Evolutionary conservation across 2,329 filamentous ascomycete species (phyloP).

Genomic region (Penicillium sp.): DNA sequence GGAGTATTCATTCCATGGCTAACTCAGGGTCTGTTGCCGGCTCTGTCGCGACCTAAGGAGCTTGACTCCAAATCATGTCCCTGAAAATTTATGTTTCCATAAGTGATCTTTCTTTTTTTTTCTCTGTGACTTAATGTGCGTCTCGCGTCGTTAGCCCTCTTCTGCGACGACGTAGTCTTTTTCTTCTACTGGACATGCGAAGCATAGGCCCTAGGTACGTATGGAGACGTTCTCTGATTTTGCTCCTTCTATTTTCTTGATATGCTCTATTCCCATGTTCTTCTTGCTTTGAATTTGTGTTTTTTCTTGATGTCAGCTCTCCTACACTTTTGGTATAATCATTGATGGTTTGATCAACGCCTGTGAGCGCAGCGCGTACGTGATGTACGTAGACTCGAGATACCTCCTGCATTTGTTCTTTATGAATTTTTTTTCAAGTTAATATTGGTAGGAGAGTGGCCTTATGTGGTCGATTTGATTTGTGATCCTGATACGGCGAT

Average conservation of each 20-base stretch:
- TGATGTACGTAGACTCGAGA: constrained; percentile 14
- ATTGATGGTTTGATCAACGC: background rate
- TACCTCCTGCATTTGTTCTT: constrained; percentile 11
- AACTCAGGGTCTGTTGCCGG: constrained; percentile 36
- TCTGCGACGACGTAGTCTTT: constrained; percentile 15
- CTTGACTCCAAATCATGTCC: background rate
- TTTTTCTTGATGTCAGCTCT: constrained; percentile 6
- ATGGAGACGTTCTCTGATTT: constrained; percentile 20
- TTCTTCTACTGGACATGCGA: constrained; percentile 9
- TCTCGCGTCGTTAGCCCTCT: constrained; percentile 3
- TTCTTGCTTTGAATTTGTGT: background rate
- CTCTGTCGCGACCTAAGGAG: constrained; percentile 19
- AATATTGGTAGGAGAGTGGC: background rate
- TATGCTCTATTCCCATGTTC: constrained; percentile 1
- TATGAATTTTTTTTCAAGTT: background rate
- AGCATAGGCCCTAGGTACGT: constrained; percentile 18
- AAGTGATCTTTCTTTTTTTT: constrained; percentile 9
- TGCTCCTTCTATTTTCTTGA: constrained; percentile 10
- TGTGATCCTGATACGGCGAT: background rate
- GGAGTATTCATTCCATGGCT: constrained; percentile 38
- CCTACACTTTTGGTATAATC: background rate
- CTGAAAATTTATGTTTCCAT: constrained; percentile 1
- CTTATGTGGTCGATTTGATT: background rate
- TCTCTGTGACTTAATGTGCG: constrained; percentile 6
- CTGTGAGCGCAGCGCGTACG: background rate